Evolutionary conservation across 2,329 filamentous ascomycete species (phyloP).

Genomic region (Penicillium sp.): DNA sequence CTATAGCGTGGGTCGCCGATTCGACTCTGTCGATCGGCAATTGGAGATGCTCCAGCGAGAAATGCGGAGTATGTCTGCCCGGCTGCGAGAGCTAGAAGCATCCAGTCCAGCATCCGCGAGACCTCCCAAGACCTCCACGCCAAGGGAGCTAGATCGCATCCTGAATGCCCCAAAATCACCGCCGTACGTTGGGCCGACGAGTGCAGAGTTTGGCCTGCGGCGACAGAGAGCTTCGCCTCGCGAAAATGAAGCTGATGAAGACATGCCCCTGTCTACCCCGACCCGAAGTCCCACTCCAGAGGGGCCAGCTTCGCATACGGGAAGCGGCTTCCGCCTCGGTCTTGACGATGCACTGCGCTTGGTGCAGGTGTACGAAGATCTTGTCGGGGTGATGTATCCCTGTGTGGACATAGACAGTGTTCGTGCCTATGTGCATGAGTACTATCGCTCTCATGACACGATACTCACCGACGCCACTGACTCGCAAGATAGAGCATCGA

Average conservation of each 20-base stretch:
- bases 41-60: slow-evolving; percentile 33
- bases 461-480: not conserved
- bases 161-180: slow-evolving; percentile 37
- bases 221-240: slow-evolving; percentile 8
- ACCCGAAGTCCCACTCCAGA: slow-evolving; percentile 27
- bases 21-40: slow-evolving; percentile 31
- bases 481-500: not conserved
- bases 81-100: slow-evolving; percentile 33
- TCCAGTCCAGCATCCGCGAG: slow-evolving; percentile 9
- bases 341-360: slow-evolving; percentile 76
- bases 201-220: slow-evolving; percentile 39
- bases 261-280: slow-evolving; percentile 21
- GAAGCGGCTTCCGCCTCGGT: slow-evolving; percentile 73
- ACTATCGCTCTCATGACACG: slow-evolving; percentile 19
- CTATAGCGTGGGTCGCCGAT: slow-evolving; percentile 21
- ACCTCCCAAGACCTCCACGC: slow-evolving; percentile 11
- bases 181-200: slow-evolving; percentile 39
- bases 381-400: slow-evolving; percentile 87
- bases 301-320: slow-evolving; percentile 38
- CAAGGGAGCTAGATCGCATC: slow-evolving; percentile 29
- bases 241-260: slow-evolving; percentile 22
- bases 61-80: slow-evolving; percentile 33
- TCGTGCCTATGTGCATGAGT: slow-evolving; percentile 49
- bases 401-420: slow-evolving; percentile 72
- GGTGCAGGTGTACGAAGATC: slow-evolving; percentile 78